These are phyloP conservation scores for Calonectria ilicicola DNA, from an alignment of 2,329 filamentous ascomycete genomes.

Conservation along the genomic window DNA sequence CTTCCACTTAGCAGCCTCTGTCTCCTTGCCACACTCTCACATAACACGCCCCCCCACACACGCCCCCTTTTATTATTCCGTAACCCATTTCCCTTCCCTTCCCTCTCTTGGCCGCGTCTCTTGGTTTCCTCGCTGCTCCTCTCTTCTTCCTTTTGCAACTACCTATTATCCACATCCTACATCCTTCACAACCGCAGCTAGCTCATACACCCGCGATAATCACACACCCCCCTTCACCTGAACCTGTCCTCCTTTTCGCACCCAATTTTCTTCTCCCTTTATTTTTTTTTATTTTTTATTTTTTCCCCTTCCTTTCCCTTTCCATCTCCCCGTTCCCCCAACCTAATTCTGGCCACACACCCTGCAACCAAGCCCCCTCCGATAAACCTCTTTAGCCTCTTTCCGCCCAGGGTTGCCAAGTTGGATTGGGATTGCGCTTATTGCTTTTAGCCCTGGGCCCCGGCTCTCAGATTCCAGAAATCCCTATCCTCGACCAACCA, in stretches of 20 bases:
- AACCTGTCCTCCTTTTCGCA: not conserved
- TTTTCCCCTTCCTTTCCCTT: not conserved
- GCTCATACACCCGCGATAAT: not conserved
- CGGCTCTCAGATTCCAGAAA: conserved; percentile 42
- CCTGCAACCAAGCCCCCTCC: conserved; percentile 20
- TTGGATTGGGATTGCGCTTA: conserved; percentile 37
- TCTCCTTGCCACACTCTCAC: not conserved
- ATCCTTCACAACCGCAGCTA: conserved; percentile 19
- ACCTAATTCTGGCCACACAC: conserved; percentile 27
- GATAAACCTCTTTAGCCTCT: conserved; percentile 29
- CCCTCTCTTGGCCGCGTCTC: conserved; percentile 16
- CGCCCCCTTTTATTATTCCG: conserved; percentile 22
- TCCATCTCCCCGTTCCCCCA: not conserved
- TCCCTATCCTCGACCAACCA: conserved; percentile 44
- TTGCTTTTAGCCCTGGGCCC: conserved; percentile 39
- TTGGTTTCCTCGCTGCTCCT: conserved; percentile 18
- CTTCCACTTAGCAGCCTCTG: conserved; percentile 9
- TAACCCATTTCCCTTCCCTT: conserved; percentile 26
- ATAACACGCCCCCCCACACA: conserved; percentile 9
- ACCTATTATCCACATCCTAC: conserved; percentile 4
- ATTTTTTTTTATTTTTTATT: not conserved
- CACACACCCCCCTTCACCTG: not conserved
- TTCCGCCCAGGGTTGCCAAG: conserved; percentile 31
- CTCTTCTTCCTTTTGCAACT: conserved; percentile 13
- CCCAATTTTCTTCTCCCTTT: not conserved